phyloP scores from a whole-genome alignment of 2,329 filamentous ascomycete species.

The Phaeophleospora eucalypticola region DNA sequence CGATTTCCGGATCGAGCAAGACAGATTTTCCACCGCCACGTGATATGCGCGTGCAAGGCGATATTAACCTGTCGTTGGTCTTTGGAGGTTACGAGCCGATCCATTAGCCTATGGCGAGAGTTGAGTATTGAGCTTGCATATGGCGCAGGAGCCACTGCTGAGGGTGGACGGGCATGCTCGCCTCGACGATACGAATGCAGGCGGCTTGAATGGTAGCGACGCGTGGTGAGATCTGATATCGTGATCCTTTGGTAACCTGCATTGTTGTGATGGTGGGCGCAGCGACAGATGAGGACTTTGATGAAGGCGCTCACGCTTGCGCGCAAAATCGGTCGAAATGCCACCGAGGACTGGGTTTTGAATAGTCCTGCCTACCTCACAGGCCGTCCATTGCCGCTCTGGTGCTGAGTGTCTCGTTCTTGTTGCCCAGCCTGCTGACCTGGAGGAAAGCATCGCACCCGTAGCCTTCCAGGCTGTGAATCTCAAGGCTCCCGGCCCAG shows the following conservation, averaged over 20 bases:
- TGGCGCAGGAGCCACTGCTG: background rate
- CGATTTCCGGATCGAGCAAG: no score
- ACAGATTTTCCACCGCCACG: background rate
- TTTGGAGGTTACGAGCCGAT: background rate
- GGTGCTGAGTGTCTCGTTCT: slow-evolving; percentile 84
- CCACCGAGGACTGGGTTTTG: background rate
- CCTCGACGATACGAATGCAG: background rate
- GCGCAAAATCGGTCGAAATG: background rate
- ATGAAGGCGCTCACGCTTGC: no score
- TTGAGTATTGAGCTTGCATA: background rate
- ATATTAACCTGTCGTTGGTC: no score
- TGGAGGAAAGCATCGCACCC: slow-evolving; percentile 94
- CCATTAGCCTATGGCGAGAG: background rate
- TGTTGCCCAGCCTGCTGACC: slow-evolving; percentile 94
- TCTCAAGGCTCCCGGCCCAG: slow-evolving; percentile 87
- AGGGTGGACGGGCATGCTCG: no score
- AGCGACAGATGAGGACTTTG: no score
- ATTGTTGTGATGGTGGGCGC: no score
- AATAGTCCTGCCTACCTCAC: no score
- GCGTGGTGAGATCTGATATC: no score
- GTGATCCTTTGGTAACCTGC: no score
- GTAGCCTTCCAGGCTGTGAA: slow-evolving; percentile 92
- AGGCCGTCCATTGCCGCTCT: slow-evolving; percentile 47
- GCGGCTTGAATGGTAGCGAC: background rate
- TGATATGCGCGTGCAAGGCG: background rate